Evolutionary conservation across 768 basidiomycete species (phyloP).

Genomic region (Cantharellus cinnabarinus): DNA sequence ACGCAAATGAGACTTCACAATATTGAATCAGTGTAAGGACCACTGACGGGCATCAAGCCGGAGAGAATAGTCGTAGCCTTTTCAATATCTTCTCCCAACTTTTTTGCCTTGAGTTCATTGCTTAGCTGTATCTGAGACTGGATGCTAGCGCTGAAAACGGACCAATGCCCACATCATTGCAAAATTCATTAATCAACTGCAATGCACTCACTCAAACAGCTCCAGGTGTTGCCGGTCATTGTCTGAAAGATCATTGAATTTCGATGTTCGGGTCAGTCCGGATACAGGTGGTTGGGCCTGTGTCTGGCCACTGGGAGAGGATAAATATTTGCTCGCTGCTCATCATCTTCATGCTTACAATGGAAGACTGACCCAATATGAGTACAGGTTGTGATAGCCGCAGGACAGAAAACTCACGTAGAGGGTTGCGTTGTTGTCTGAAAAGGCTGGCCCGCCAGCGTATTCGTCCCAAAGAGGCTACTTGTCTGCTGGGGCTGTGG

Average conservation of each 20-base stretch:
- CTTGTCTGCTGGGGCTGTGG: background rate
- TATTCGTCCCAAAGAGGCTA: background rate
- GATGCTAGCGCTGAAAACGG: background rate
- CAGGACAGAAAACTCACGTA: background rate
- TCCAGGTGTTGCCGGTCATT: background rate
- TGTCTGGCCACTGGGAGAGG: background rate
- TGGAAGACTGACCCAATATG: background rate
- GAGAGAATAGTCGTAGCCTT: background rate
- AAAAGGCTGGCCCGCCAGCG: background rate
- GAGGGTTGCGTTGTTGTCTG: background rate
- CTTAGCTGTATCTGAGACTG: background rate
- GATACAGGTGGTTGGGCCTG: background rate
- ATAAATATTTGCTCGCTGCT: background rate
- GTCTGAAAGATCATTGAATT: slow-evolving; percentile 1
- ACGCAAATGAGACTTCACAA: background rate
- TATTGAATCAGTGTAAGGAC: background rate
- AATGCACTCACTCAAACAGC: background rate
- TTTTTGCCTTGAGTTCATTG: background rate
- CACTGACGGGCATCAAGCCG: background rate
- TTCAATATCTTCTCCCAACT: background rate
- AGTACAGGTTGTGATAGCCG: background rate
- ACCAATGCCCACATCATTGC: background rate
- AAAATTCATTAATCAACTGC: background rate
- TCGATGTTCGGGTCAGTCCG: background rate
- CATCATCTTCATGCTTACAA: background rate